Evolutionary conservation across 257 asterid genomes (phyloP).

Genomic region (Vinca minor): DNA sequence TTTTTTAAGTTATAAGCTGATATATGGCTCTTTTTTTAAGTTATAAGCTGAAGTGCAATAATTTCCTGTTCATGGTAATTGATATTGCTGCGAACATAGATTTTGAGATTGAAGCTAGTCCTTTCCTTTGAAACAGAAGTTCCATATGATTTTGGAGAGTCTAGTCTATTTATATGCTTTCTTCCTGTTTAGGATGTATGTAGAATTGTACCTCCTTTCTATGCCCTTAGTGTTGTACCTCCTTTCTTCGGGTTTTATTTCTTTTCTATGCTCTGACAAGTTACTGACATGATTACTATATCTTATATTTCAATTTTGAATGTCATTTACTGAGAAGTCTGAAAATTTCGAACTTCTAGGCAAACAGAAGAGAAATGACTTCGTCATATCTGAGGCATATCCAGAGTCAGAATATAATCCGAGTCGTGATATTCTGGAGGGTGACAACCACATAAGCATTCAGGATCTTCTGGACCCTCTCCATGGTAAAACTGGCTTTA

Average conservation of each 20-base stretch:
- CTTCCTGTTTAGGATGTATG: neutral
- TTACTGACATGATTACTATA: neutral
- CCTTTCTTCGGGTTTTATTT: neutral
- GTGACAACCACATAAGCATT: constrained; percentile 57
- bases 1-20: no score
- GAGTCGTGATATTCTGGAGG: constrained; percentile 60
- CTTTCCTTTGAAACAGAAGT: no score
- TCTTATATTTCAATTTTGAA: neutral
- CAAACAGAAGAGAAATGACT: constrained; percentile 42
- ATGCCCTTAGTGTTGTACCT: neutral
- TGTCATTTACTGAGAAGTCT: neutral
- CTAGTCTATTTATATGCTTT: neutral
- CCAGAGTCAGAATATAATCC: constrained; percentile 91
- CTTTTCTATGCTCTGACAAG: neutral
- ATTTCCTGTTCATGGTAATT: no score
- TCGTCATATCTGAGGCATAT: constrained; percentile 61
- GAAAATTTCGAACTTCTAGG: constrained; percentile 28
- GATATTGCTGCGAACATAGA: no score
- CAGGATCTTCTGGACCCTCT: constrained; percentile 69
- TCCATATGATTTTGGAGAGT: neutral
- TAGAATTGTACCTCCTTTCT: neutral
- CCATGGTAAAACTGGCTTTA: constrained; percentile 45
- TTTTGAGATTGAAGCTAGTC: no score
- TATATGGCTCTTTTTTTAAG: neutral
- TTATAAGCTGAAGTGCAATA: neutral